Percentiles rank a stretch among this genome's conserved stretches.
These are phyloP conservation scores for Starmerella gropengiesseri DNA, from an alignment of 805 yeast species.

Conservation along the genomic window DNA sequence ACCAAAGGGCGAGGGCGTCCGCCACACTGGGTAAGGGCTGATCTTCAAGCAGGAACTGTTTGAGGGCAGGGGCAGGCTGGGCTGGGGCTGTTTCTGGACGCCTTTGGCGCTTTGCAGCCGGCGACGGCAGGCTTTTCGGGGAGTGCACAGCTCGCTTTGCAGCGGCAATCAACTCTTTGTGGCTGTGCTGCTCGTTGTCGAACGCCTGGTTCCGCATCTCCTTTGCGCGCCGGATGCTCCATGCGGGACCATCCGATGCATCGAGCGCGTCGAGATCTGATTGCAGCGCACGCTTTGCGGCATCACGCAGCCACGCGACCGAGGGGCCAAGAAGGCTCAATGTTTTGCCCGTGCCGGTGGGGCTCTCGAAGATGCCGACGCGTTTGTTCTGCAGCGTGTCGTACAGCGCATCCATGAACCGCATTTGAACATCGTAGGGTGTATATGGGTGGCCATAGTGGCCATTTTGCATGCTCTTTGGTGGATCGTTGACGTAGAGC, in stretches of 20 bases:
- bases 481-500: too few relatives aligned
- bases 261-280: constrained; percentile 24
- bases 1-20: constrained; percentile 5
- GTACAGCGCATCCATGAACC: constrained; percentile 68
- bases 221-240: constrained; percentile 44
- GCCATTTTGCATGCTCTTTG: constrained; percentile 3
- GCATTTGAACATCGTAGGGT: constrained; percentile 70
- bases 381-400: constrained; percentile 40
- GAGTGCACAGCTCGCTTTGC: not conserved
- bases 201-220: constrained; percentile 19
- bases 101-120: not conserved
- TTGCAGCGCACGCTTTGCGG: constrained; percentile 18
- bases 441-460: constrained; percentile 62
- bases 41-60: constrained; percentile 13
- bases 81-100: not conserved
- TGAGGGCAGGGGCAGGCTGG: not conserved
- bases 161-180: constrained; percentile 23
- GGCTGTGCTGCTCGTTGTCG: constrained; percentile 20
- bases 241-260: constrained; percentile 53
- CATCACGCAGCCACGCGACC: constrained; percentile 66
- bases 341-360: constrained; percentile 90
- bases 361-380: constrained; percentile 82
- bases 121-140: not conserved
- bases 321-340: constrained; percentile 75
- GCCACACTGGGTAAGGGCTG: constrained; percentile 6